Percentiles rank a stretch among this genome's conserved stretches.
Conservation (phyloP, 345 rosid species). For the Erucastrum elatum region DNA sequence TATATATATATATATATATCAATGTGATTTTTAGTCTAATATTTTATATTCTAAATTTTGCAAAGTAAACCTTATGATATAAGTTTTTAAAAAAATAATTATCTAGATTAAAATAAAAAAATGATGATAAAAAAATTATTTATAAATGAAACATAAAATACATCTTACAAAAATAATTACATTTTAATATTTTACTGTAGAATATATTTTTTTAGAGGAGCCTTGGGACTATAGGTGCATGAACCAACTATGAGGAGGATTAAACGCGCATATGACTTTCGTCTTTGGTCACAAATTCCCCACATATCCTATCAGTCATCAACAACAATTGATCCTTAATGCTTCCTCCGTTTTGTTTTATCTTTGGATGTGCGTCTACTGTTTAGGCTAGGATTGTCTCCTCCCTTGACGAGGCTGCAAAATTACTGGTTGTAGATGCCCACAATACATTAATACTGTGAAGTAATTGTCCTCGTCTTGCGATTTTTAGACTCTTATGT, state of each 20-base stretch:
- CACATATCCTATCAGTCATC: background rate
- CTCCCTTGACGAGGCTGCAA: constrained; percentile 80
- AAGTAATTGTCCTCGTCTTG: constrained; percentile 48
- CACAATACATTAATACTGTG: constrained; percentile 68
- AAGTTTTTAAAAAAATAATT: too few relatives aligned
- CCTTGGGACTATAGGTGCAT: background rate
- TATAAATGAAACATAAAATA: too few relatives aligned
- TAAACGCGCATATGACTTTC: background rate
- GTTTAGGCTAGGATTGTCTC: constrained; percentile 58
- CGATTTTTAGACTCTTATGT: background rate
- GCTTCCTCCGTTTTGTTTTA: too few relatives aligned
- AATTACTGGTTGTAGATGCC: constrained; percentile 71
- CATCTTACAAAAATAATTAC: too few relatives aligned
- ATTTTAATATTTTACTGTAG: too few relatives aligned
- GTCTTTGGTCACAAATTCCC: background rate
- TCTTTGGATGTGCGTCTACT: background rate
- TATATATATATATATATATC: too few relatives aligned
- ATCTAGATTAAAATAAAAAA: too few relatives aligned
- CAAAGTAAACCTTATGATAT: too few relatives aligned
- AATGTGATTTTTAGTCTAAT: too few relatives aligned
- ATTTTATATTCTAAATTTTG: too few relatives aligned
- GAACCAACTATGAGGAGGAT: background rate
- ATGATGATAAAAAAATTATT: too few relatives aligned
- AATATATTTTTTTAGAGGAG: background rate
- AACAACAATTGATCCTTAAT: too few relatives aligned